These are phyloP conservation scores for Camelina sativa DNA, from an alignment of 345 rosid species.

Conservation along the genomic window DNA sequence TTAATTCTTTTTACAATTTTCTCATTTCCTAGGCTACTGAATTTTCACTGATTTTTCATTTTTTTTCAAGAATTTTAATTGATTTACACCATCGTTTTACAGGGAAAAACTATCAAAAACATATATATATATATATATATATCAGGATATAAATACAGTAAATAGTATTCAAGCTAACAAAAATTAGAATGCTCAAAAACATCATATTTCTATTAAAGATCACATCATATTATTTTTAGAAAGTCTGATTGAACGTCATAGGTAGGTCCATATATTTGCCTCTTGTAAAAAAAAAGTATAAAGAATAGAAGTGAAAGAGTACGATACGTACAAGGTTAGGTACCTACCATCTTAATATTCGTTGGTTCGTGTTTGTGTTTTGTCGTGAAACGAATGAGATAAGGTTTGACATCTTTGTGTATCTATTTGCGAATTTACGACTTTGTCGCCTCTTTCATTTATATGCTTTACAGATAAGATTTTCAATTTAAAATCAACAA, in stretches of 20 bases:
- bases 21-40: too few species aligned
- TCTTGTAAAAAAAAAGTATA: constrained; percentile 3
- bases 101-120: too few species aligned
- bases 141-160: too few species aligned
- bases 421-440: constrained; percentile 21
- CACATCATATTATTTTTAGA: not conserved
- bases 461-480: constrained; percentile 40
- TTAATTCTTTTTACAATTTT: too few species aligned
- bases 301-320: constrained; percentile 24
- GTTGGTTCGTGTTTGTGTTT: constrained; percentile 28
- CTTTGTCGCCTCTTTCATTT: constrained; percentile 25
- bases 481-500: constrained; percentile 30
- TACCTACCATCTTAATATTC: constrained; percentile 29
- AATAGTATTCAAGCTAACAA: not conserved
- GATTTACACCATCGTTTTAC: too few species aligned
- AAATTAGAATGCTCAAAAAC: not conserved
- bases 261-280: constrained; percentile 12
- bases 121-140: too few species aligned
- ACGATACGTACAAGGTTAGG: constrained; percentile 46
- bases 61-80: too few species aligned
- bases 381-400: constrained; percentile 35
- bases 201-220: not conserved
- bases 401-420: constrained; percentile 34
- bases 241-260: not conserved
- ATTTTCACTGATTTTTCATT: too few species aligned